These are phyloP conservation scores for Xerocomus nothofagi DNA, from an alignment of 1,284 basidiomycete species.

Conservation along the genomic window DNA sequence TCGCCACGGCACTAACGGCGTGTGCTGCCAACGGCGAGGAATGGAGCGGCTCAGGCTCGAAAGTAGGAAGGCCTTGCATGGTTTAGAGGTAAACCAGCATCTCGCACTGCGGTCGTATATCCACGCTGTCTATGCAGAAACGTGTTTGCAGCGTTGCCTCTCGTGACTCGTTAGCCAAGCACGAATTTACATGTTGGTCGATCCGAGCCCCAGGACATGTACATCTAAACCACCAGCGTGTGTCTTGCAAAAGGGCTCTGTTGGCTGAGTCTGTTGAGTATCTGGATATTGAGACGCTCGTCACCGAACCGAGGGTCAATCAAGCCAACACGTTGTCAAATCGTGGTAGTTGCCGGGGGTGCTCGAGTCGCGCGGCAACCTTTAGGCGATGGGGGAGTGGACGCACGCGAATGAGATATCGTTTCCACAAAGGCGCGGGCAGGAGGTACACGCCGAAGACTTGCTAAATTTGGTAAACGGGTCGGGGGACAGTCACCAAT, in stretches of 20 bases:
- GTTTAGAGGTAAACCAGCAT: constrained; percentile 29
- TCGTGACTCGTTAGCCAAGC: constrained; percentile 12
- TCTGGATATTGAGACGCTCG: neutral
- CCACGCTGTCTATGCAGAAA: constrained; percentile 32
- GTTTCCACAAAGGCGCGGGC: too few relatives aligned
- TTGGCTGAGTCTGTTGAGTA: neutral
- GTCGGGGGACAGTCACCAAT: too few relatives aligned
- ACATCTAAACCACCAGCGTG: too few relatives aligned
- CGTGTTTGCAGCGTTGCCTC: constrained; percentile 36
- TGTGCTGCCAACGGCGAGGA: constrained; percentile 33
- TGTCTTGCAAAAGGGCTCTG: neutral
- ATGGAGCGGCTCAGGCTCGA: constrained; percentile 29
- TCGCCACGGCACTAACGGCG: constrained; percentile 33
- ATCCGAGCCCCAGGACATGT: neutral
- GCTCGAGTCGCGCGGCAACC: constrained; percentile 11
- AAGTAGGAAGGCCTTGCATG: constrained; percentile 35
- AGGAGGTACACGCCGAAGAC: too few relatives aligned
- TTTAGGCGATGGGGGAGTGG: neutral
- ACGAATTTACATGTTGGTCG: constrained; percentile 2
- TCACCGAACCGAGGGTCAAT: neutral
- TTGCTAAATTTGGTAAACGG: too few relatives aligned
- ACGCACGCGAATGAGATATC: neutral
- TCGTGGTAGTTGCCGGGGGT: constrained; percentile 2
- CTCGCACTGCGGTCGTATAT: constrained; percentile 13
- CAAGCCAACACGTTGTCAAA: neutral